Conservation (phyloP, 2,329 filamentous ascomycete genomes). For the Xylariaceae sp. region DNA sequence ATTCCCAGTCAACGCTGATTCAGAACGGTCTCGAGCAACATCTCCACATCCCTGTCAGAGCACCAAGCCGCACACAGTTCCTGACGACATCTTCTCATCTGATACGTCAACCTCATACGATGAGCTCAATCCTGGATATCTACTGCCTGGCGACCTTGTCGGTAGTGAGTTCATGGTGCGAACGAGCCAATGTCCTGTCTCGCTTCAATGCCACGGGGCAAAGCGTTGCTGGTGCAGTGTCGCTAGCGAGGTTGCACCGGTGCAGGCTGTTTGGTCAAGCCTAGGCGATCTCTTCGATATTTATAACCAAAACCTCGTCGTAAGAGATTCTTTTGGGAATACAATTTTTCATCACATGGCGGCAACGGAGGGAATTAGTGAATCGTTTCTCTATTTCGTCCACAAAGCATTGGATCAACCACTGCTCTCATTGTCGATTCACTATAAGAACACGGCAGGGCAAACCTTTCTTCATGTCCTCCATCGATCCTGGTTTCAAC, state of each 20-base stretch:
- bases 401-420: slow-evolving; percentile 6
- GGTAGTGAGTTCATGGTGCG: slow-evolving; percentile 18
- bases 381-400: slow-evolving; percentile 17
- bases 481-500: slow-evolving; percentile 26
- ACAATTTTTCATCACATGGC: slow-evolving; percentile 43
- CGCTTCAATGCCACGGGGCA: slow-evolving; percentile 24
- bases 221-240: slow-evolving; percentile 32
- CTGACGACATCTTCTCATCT: not conserved
- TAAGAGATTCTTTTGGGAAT: slow-evolving; percentile 47
- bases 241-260: slow-evolving; percentile 6
- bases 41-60: not conserved
- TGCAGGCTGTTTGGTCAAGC: slow-evolving; percentile 10
- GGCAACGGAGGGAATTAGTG: slow-evolving; percentile 10
- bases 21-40: slow-evolving; percentile 8
- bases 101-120: slow-evolving; percentile 16
- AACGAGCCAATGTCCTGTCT: slow-evolving; percentile 8
- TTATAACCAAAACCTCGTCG: slow-evolving; percentile 28
- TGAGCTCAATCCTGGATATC: slow-evolving; percentile 22
- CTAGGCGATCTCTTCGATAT: slow-evolving; percentile 23
- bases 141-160: slow-evolving; percentile 48
- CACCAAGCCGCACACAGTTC: slow-evolving; percentile 5
- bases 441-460: slow-evolving; percentile 22
- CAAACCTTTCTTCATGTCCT: slow-evolving; percentile 30
- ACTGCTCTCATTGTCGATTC: slow-evolving; percentile 20
- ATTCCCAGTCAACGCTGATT: slow-evolving; percentile 21